These are phyloP conservation scores for Hypsizygus ulmarius DNA, from an alignment of 1,284 basidiomycete genomes.

Conservation along the genomic window DNA sequence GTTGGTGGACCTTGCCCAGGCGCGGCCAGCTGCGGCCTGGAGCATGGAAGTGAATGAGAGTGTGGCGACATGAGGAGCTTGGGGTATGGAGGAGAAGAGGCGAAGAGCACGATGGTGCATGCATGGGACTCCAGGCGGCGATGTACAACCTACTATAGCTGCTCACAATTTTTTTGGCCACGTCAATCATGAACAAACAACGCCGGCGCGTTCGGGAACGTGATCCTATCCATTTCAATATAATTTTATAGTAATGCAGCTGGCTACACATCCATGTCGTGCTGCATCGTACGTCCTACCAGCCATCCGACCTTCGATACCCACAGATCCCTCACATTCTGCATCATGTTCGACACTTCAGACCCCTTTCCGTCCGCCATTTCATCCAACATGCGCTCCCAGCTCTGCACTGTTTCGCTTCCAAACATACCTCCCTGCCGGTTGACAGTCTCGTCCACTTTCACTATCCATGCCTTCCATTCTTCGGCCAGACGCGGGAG, in stretches of 20 bases:
- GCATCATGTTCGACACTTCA: constrained; percentile 52
- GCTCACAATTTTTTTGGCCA: constrained; percentile 14
- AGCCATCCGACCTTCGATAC: constrained; percentile 74
- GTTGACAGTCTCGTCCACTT: constrained; percentile 66
- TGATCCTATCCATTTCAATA: neutral
- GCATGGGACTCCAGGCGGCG: constrained; percentile 37
- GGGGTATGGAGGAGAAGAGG: constrained; percentile 26
- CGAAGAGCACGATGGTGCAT: constrained; percentile 54
- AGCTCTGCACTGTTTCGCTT: constrained; percentile 59
- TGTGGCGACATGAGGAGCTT: constrained; percentile 17
- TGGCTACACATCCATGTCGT: constrained; percentile 54
- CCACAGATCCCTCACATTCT: constrained; percentile 65
- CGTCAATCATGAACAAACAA: constrained; percentile 18
- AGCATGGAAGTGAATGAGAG: constrained; percentile 41
- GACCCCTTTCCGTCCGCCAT: constrained; percentile 51
- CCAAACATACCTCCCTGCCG: constrained; percentile 77
- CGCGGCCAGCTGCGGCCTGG: constrained; percentile 49
- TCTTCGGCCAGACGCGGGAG: constrained; percentile 63
- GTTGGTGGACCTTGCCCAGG: constrained; percentile 37
- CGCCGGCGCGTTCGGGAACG: neutral
- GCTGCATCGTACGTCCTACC: constrained; percentile 52
- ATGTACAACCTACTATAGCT: neutral
- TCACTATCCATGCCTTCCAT: constrained; percentile 75
- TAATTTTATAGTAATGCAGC: neutral
- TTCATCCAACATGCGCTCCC: constrained; percentile 66